Evolutionary conservation across 768 basidiomycete genomes (phyloP), one percentile per base, ranked within the genome.

Genomic region (Mycena sanguinolenta): DNA sequence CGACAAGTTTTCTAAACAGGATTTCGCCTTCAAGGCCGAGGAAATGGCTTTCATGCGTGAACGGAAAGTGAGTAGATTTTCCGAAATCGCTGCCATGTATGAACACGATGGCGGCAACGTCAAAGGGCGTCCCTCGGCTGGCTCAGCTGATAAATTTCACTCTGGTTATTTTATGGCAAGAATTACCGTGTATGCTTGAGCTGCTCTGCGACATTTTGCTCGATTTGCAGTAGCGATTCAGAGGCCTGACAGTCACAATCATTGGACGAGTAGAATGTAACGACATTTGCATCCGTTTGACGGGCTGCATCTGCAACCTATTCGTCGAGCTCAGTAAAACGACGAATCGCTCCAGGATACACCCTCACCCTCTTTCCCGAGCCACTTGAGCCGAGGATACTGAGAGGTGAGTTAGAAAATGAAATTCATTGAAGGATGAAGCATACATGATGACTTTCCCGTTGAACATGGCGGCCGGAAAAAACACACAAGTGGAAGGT

Each of bases 301-400:
- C n/a, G n/a, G n/a, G n/a, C n/a, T n/a, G n/a, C n/a, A n/a, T n/a
- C n/a, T n/a, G n/a, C n/a, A n/a, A n/a, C n/a, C n/a, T n/a, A n/a
- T n/a, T n/a, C n/a, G n/a, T n/a, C n/a, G n/a, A n/a, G n/a, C n/a
- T n/a, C n/a, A n/a, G n/a, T n/a, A n/a, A n/a, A n/a, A n/a, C n/a
- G n/a, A n/a, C n/a, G n/a, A n/a, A n/a, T n/a, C n/a, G n/a, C 49
- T 39, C n/a, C 61, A 63, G 46, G 50, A 49, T 63, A 53, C 53
- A 44, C 16, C 21, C 39, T n/a, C 61, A 4, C 10, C 16, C 7
- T 38, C 34, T 63, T 63, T 21, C 61, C 61, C 50, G 50, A 34
- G 50, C n/a, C n/a, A n/a, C 25, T 53, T 53, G 61, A 53, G 61
- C 61, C 32, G 34, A 63, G 61, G 23, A 34, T 53, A 28, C 61